These are phyloP conservation scores for Xylaria sp. DNA, from an alignment of 2,329 filamentous ascomycete genomes.

Conservation along the genomic window DNA sequence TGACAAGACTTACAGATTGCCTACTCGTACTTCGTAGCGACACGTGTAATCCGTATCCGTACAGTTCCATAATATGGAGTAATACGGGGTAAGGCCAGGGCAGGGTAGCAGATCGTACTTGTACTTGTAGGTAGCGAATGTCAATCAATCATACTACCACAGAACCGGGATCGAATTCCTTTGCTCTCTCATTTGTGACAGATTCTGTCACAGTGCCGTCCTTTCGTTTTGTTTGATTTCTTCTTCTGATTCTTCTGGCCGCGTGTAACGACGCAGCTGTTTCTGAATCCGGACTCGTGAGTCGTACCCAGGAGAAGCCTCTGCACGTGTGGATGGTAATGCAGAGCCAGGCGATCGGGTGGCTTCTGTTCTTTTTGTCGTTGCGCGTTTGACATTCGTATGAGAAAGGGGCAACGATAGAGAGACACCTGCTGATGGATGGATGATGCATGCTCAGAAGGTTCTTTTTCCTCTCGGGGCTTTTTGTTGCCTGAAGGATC, in stretches of 20 bases:
- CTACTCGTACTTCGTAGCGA: not conserved
- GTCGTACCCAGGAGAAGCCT: no score
- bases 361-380: not conserved
- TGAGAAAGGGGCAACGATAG: not conserved
- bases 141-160: not conserved
- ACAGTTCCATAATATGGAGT: not conserved
- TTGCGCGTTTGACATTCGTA: not conserved
- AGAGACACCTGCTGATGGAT: not conserved
- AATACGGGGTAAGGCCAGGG: no score
- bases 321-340: not conserved
- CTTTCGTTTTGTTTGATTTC: not conserved
- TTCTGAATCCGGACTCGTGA: not conserved
- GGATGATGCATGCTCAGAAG: not conserved
- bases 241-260: not conserved
- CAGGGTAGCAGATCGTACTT: no score
- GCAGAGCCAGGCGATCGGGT: not conserved
- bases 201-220: not conserved
- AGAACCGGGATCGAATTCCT: not conserved
- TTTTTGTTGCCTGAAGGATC: not conserved
- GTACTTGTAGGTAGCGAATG: no score
- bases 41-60: not conserved
- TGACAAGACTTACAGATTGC: no score
- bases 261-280: not conserved
- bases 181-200: not conserved
- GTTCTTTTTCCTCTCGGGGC: not conserved